Percentiles rank a stretch among this genome's conserved stretches.
Conservation (phyloP, 2,329 filamentous ascomycete species). For the Alternaria postmessia region DNA sequence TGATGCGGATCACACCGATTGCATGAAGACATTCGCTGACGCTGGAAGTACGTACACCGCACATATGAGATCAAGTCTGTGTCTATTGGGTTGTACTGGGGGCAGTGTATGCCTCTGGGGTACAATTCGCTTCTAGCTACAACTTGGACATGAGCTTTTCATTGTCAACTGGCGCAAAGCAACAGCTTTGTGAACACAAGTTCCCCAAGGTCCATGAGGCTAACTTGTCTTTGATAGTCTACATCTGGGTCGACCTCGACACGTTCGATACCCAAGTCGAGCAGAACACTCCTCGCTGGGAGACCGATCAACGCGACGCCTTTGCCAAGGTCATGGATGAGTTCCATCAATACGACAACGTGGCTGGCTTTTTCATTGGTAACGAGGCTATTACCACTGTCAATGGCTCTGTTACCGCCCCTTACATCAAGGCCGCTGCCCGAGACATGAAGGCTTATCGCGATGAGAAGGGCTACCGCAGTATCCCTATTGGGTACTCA, state of each 20-base stretch:
- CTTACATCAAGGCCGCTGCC: slow-evolving; percentile 82
- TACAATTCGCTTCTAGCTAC: neutral
- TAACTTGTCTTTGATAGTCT: slow-evolving; percentile 66
- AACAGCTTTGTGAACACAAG: neutral
- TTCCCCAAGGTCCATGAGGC: neutral
- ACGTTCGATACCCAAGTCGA: slow-evolving; percentile 72
- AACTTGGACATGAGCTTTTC: neutral
- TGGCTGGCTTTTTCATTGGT: slow-evolving; percentile 79
- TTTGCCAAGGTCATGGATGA: slow-evolving; percentile 78
- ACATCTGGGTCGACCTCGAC: slow-evolving; percentile 84
- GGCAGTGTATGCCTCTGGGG: neutral
- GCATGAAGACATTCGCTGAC: slow-evolving; percentile 81
- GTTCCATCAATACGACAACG: slow-evolving; percentile 80
- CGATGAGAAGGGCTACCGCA: slow-evolving; percentile 76
- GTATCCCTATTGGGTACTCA: slow-evolving; percentile 86
- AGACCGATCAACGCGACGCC: slow-evolving; percentile 70
- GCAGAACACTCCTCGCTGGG: slow-evolving; percentile 73
- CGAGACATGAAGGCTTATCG: slow-evolving; percentile 86
- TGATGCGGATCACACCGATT: slow-evolving; percentile 73
- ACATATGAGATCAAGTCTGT: neutral
- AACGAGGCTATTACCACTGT: slow-evolving; percentile 79
- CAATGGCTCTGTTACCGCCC: slow-evolving; percentile 70
- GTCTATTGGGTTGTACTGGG: neutral
- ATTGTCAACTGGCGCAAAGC: neutral
- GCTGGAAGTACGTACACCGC: slow-evolving; percentile 51